Evolutionary conservation across 768 basidiomycete species (phyloP).

Genomic region (Tylopilus rubrobrunneus): DNA sequence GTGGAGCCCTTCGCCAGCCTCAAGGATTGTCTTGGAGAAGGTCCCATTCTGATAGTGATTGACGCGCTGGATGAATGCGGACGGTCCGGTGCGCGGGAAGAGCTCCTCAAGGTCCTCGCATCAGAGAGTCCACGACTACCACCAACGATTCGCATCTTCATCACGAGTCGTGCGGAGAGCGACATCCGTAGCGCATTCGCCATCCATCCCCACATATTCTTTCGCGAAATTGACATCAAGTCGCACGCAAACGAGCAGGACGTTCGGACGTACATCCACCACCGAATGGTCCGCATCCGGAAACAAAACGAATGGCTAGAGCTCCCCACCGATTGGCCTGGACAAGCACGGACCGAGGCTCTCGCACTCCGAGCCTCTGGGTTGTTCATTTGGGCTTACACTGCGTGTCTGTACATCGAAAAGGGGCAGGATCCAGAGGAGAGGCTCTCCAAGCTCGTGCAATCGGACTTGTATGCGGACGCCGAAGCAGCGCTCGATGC

Average conservation of each 20-base stretch:
- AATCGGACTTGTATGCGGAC: constrained; percentile 17
- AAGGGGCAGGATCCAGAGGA: constrained; percentile 30
- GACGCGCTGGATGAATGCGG: constrained; percentile 36
- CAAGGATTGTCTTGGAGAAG: constrained; percentile 17
- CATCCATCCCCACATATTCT: constrained; percentile 8
- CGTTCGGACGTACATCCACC: constrained; percentile 23
- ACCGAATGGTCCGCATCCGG: constrained; percentile 25
- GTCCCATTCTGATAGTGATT: constrained; percentile 32
- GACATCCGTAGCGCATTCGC: constrained; percentile 23
- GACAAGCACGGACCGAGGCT: constrained; percentile 12
- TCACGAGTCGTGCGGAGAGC: constrained; percentile 32
- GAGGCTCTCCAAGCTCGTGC: constrained; percentile 24
- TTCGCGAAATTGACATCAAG: constrained; percentile 24
- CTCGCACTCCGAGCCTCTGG: constrained; percentile 29
- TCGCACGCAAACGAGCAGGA: constrained; percentile 24
- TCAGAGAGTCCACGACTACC: constrained; percentile 18
- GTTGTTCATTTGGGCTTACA: constrained; percentile 33
- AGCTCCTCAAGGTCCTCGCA: constrained; percentile 28
- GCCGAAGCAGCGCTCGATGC: constrained; percentile 27
- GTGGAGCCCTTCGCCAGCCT: constrained; percentile 27
- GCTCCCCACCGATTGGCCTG: constrained; percentile 30
- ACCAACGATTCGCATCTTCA: constrained; percentile 28
- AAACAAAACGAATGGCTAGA: constrained; percentile 25
- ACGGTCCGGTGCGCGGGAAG: constrained; percentile 19
- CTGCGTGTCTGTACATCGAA: constrained; percentile 30